Evolutionary conservation across 805 yeast genomes (phyloP).

Genomic region (Dipodascopsis tothii): DNA sequence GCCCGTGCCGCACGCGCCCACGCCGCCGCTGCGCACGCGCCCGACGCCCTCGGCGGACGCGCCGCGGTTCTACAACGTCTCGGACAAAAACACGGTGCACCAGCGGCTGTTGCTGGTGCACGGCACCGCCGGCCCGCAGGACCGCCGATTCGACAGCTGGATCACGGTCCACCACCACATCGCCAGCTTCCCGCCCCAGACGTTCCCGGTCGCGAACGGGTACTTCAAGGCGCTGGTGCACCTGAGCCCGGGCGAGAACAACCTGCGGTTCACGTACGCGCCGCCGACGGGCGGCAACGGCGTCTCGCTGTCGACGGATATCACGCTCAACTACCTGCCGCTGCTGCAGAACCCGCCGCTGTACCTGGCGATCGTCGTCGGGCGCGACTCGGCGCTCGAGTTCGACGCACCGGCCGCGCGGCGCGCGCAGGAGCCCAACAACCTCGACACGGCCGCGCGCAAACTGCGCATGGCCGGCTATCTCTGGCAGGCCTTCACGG

Average conservation of each 20-base stretch:
- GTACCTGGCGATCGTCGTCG: constrained; percentile 72
- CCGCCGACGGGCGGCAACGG: neutral
- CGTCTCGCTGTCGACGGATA: neutral
- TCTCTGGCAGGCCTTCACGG: constrained; percentile 84
- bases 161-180: constrained; percentile 39
- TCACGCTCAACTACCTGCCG: constrained; percentile 47
- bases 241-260: constrained; percentile 62
- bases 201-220: constrained; percentile 60
- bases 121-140: constrained; percentile 31
- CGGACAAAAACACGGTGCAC: constrained; percentile 4
- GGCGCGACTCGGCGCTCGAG: constrained; percentile 59
- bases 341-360: constrained; percentile 61
- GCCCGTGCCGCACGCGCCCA: neutral
- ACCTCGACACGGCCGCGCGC: constrained; percentile 58
- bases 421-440: constrained; percentile 49
- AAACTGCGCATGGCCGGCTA: constrained; percentile 77
- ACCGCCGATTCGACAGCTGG: constrained; percentile 31
- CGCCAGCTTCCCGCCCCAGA: constrained; percentile 55
- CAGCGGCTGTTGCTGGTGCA: constrained; percentile 33
- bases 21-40: neutral
- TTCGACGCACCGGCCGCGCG: constrained; percentile 48
- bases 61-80: constrained; percentile 13
- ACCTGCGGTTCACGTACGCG: constrained; percentile 40
- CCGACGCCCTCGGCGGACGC: constrained; percentile 1
- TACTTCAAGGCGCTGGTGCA: constrained; percentile 70